Conservation (phyloP, 75 land plant species). For the Pinus taeda region DNA sequence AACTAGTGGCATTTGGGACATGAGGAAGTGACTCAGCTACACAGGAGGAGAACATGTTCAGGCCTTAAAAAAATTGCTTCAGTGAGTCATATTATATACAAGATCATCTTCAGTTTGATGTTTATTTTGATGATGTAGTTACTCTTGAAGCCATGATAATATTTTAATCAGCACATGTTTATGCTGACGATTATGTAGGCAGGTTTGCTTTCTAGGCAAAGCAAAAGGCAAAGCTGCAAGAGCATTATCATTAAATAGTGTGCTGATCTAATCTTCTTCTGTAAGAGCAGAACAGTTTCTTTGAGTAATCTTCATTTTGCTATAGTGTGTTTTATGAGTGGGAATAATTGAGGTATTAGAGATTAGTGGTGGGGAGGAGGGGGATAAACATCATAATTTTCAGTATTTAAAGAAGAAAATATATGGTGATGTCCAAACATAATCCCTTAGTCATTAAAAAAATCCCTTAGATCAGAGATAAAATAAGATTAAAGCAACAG, state of each 20-base stretch:
- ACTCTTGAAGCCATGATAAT: background rate
- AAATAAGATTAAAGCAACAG: background rate
- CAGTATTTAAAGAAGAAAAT: background rate
- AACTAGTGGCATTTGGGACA: background rate
- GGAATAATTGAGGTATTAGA: background rate
- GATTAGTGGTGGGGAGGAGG: background rate
- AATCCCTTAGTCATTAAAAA: background rate
- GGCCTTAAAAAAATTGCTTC: background rate
- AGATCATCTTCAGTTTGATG: background rate
- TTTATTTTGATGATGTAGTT: background rate
- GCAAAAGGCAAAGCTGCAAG: background rate
- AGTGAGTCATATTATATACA: background rate
- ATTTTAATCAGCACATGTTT: background rate
- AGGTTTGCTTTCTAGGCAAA: background rate
- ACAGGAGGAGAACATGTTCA: background rate
- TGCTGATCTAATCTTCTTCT: background rate
- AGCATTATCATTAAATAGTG: background rate
- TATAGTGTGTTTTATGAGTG: background rate
- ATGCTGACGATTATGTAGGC: background rate
- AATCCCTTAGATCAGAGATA: background rate
- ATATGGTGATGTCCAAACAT: background rate
- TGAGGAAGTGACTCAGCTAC: background rate
- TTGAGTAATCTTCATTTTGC: background rate
- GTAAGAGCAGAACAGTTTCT: background rate
- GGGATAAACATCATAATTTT: background rate